Base-by-base conservation (phyloP, 2,329 filamentous ascomycete species). In the Blumeriella jaapii region DNA sequence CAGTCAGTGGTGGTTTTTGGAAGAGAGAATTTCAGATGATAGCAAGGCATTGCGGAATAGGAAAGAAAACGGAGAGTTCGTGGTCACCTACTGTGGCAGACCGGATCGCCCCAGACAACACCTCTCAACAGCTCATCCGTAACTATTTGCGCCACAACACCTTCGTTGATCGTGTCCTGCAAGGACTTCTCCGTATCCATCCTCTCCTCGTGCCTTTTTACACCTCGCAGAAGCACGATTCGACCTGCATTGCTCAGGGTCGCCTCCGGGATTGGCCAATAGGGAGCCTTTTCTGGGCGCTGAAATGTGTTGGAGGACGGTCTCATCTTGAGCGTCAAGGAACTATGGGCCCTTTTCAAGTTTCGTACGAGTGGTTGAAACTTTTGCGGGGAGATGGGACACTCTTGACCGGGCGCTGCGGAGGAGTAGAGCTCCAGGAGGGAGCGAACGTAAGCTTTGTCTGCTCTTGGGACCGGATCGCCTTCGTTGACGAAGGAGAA, bases 401-500 rank as follows among this genome's bases (percentile, higher is more conserved):
- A 36, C 12, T 39, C 31, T 29, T 47, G 36, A 2, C 42, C 41
- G 4, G 50, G 53, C 6, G 50, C 47, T 0, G 82, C 72, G 0
- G 69, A 66, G 1, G 74, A 69, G 38, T 84, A 79, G 0, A 93
- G 63, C 40, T 82, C 76, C 1, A 91, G 59, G 7, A 93, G 62
- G 20, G 74, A 82, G 43, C 69, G 71, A 11, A 93, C 65, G 48
- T 93, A 89, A 0, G 73, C 68, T 56, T 75, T 81, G 52, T 93
- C 84, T 0, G 83, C 83, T 17, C 85, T 63, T 0, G 73, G 68
- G 0, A 93, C 81, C 0, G 82, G 83, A 46, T 93, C 86, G 3
- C 85, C 85, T 55, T 93, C 84, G 52, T 93, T 94, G 49, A 87
- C 65, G 53, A 93, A 85, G 26, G 71, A 74, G 34, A 84, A 68